Conservation (phyloP, 306 rosid genomes). For the Ziziphus jujuba region DNA sequence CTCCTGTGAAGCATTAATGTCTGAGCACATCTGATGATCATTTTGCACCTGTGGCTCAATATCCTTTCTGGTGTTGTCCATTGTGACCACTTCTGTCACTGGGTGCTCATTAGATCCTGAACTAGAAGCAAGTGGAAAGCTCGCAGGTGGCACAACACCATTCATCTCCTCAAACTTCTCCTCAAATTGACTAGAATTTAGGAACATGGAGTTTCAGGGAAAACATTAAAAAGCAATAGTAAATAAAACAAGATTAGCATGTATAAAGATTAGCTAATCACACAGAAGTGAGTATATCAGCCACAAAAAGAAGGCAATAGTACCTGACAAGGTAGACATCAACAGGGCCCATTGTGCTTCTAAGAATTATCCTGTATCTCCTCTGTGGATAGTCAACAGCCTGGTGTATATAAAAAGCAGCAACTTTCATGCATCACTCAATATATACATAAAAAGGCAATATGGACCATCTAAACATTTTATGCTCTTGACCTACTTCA, state of each 20-base stretch:
- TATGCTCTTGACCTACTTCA: slow-evolving; percentile 65
- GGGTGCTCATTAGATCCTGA: slow-evolving; percentile 72
- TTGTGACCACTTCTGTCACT: slow-evolving; percentile 46
- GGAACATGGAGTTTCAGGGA: slow-evolving; percentile 12
- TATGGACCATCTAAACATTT: slow-evolving; percentile 26
- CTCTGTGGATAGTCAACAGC: slow-evolving; percentile 88
- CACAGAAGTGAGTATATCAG: slow-evolving; percentile 1
- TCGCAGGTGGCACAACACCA: slow-evolving; percentile 54
- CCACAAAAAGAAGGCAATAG: slow-evolving; percentile 27
- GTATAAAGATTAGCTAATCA: background rate
- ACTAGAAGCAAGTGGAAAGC: slow-evolving; percentile 76
- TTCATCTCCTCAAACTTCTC: slow-evolving; percentile 92
- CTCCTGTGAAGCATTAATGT: slow-evolving; percentile 65
- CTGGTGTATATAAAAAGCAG: slow-evolving; percentile 51
- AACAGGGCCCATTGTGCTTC: slow-evolving; percentile 99
- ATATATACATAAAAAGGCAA: slow-evolving; percentile 27
- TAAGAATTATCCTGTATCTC: slow-evolving; percentile 87
- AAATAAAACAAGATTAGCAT: background rate
- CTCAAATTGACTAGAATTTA: slow-evolving; percentile 77
- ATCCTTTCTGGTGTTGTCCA: slow-evolving; percentile 52
- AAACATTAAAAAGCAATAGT: background rate
- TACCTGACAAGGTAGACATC: slow-evolving; percentile 99
- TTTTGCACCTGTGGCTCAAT: slow-evolving; percentile 57
- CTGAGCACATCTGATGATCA: slow-evolving; percentile 57
- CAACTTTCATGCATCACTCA: slow-evolving; percentile 26